phyloP scores from a whole-genome alignment of 768 basidiomycete genomes.

The Termitomyces sp. region DNA sequence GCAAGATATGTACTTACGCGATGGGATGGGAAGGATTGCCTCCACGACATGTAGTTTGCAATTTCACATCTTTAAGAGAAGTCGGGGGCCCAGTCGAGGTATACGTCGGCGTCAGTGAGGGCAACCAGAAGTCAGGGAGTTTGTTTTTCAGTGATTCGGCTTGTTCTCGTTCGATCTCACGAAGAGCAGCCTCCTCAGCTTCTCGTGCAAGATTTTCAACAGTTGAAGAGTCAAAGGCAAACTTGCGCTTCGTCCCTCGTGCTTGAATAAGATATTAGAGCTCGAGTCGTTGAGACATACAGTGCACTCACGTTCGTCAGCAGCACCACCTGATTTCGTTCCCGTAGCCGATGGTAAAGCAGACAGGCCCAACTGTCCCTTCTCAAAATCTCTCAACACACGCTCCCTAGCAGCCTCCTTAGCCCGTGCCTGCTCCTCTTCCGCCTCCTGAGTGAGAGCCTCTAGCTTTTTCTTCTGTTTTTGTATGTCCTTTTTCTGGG shows the following conservation, averaged over 20 bases:
- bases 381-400: slow-evolving; percentile 88
- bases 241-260: slow-evolving; percentile 1
- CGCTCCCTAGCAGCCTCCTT: slow-evolving; percentile 80
- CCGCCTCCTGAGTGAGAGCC: slow-evolving; percentile 71
- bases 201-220: slow-evolving; percentile 71
- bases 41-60: slow-evolving; percentile 87
- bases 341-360: slow-evolving; percentile 33
- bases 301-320: slow-evolving; percentile 27
- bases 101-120: slow-evolving; percentile 85
- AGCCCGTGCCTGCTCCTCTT: slow-evolving; percentile 68
- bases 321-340: slow-evolving; percentile 35
- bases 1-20: slow-evolving; percentile 45
- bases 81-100: slow-evolving; percentile 56
- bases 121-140: slow-evolving; percentile 97
- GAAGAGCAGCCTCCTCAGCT: slow-evolving; percentile 86
- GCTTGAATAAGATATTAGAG: not conserved
- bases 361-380: slow-evolving; percentile 73
- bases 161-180: slow-evolving; percentile 80
- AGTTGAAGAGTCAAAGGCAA: slow-evolving; percentile 58
- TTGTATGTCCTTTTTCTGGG: slow-evolving; percentile 92
- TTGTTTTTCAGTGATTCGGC: slow-evolving; percentile 83
- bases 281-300: not conserved
- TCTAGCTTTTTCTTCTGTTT: slow-evolving; percentile 81
- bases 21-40: slow-evolving; percentile 76
- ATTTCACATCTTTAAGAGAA: slow-evolving; percentile 74